phyloP scores from a whole-genome alignment of 257 asterid species.

The Ocimum tenuiflorum region DNA sequence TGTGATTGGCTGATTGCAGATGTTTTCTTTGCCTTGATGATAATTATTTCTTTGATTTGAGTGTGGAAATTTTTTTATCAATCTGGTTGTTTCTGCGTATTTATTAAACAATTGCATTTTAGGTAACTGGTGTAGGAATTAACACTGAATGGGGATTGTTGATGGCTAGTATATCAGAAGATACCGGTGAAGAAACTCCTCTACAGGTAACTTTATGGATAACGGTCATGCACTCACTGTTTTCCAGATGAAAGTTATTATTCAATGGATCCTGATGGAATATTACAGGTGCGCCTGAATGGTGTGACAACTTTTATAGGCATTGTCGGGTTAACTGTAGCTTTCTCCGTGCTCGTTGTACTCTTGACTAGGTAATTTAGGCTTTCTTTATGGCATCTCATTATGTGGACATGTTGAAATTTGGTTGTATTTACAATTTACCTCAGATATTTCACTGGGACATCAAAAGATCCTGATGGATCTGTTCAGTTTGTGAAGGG shows the following conservation, averaged over 20 bases:
- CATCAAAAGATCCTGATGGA: slow-evolving; percentile 64
- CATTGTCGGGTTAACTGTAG: slow-evolving; percentile 84
- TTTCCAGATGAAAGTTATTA: not conserved
- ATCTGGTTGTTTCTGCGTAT: slow-evolving; percentile 8
- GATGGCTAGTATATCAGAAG: slow-evolving; percentile 96
- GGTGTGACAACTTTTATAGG: slow-evolving; percentile 97
- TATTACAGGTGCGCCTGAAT: slow-evolving; percentile 78
- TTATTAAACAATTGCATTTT: slow-evolving; percentile 11
- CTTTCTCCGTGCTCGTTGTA: slow-evolving; percentile 59
- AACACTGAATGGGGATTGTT: slow-evolving; percentile 97
- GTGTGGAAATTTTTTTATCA: not conserved
- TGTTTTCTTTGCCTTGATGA: not conserved
- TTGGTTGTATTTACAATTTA: slow-evolving; percentile 1
- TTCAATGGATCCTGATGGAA: slow-evolving; percentile 11
- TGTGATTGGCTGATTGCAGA: not conserved
- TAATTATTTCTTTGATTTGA: not conserved
- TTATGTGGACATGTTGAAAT: slow-evolving; percentile 11
- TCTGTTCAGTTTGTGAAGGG: slow-evolving; percentile 70
- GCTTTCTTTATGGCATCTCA: not conserved
- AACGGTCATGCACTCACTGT: slow-evolving; percentile 1
- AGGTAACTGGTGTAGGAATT: slow-evolving; percentile 93
- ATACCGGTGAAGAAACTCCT: slow-evolving; percentile 97
- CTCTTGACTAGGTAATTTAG: slow-evolving; percentile 61
- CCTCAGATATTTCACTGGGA: slow-evolving; percentile 75
- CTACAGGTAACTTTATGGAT: slow-evolving; percentile 55